phyloP scores from a whole-genome alignment of 805 yeast genomes.

The Saccharomyces mikatae region DNA sequence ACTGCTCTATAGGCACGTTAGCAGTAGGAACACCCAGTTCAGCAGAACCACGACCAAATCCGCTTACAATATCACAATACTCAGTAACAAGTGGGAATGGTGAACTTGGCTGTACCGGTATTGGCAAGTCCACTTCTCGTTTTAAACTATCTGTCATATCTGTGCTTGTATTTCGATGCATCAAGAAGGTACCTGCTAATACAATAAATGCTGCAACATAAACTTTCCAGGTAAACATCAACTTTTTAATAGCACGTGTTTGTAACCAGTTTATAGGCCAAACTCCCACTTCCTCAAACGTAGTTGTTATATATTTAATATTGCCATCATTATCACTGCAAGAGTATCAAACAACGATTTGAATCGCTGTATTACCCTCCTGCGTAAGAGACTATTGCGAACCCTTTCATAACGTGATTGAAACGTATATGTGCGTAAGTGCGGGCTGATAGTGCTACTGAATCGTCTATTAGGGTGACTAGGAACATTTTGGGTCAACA shows the following conservation, averaged over 20 bases:
- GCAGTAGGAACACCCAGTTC: slow-evolving; percentile 96
- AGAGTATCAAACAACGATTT: not conserved
- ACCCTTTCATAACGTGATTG: not conserved
- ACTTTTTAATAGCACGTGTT: not conserved
- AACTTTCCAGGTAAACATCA: not conserved
- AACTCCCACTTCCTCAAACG: not conserved
- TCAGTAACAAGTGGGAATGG: slow-evolving; percentile 44
- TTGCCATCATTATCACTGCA: not conserved
- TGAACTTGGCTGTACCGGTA: slow-evolving; percentile 36
- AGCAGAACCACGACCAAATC: slow-evolving; percentile 92
- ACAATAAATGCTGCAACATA: not conserved
- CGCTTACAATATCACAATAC: slow-evolving; percentile 51
- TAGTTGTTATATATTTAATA: not conserved
- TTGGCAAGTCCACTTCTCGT: slow-evolving; percentile 21
- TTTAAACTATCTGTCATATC: not conserved
- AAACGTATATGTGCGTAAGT: not conserved
- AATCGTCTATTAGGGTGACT: not conserved
- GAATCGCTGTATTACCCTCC: not conserved
- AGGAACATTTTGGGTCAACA: too few relatives aligned
- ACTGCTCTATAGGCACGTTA: slow-evolving; percentile 57
- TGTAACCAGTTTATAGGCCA: not conserved
- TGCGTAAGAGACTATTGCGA: not conserved
- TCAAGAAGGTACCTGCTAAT: not conserved
- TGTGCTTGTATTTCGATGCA: not conserved
- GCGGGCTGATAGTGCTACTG: not conserved